Base-by-base conservation (phyloP, 805 yeast species). In the Saccharomycopsis babjevae region DNA sequence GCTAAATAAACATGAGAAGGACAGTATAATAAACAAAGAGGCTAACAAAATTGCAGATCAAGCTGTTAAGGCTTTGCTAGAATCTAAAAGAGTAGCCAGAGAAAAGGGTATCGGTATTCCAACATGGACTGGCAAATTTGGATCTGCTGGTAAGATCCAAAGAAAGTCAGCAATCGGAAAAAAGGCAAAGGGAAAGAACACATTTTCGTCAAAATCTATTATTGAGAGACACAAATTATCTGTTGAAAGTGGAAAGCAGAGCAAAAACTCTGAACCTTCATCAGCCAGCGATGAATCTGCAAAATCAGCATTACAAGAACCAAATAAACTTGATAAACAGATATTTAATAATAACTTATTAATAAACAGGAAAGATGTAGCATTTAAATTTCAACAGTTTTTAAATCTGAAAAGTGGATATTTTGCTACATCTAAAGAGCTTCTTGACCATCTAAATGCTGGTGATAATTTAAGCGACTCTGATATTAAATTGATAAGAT, bases 81-180 rank as follows among this genome's bases (percentile, higher is more conserved):
- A 81, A 62, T 89, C 97, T 0, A 68, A 76, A 46, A 72, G 65
- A 54, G 69, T 68, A 11, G 76, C 77, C 16, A 74, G 73, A 61
- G 73, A 71, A 54, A 72, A 72, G 28, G 73, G 75, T 30, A 76
- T 92, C 36, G 96, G 96, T 4, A 84, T 87, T 0, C 98, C 97
- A 0, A 93, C 99, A 0, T 94, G 97, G 96, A 93, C 99, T 0
- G 99, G 99, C 0, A 82, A 82, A 66, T 89, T 86, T 76, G 99
- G 99, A 0, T 71, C 74, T 20, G 97, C 97, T 0, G 97, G 97
- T 1, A 80, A 77, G 65, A 72, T 76, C 36, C 50, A 38, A n/a
- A 61, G 57, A 54, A 58, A 61, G 40, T 25, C 46, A 6, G 61
- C 57, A n/a, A 40, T 40, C 13, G 18, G n/a, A 6, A 32, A 39